These are phyloP conservation scores for Cymbidium sinense DNA, from an alignment of 106 monocot species.

Conservation along the genomic window DNA sequence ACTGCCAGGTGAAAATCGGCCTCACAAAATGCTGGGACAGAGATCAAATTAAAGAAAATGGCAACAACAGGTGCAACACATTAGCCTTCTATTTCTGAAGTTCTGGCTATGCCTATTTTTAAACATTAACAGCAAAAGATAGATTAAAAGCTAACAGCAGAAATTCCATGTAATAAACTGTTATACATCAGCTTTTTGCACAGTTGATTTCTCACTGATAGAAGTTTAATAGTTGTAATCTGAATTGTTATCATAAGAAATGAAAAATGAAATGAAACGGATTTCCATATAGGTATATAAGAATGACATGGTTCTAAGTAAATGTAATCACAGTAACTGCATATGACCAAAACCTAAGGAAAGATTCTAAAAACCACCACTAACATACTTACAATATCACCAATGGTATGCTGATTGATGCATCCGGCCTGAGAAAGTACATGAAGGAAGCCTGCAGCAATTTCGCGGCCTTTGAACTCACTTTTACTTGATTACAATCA, in stretches of 20 bases:
- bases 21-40: not conserved
- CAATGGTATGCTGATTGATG: conserved; percentile 48
- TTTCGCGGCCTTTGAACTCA: conserved; percentile 11
- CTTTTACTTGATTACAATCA: conserved; percentile 10
- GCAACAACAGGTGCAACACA: not conserved
- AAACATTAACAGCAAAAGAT: not conserved
- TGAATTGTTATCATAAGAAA: not conserved
- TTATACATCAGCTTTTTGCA: not conserved
- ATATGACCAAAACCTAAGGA: not conserved
- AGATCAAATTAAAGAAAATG: not conserved
- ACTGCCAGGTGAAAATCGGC: not conserved
- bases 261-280: too few species aligned
- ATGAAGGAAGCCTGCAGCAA: conserved; percentile 24
- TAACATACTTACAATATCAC: conserved; percentile 52
- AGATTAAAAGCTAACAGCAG: not conserved
- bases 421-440: conserved; percentile 44
- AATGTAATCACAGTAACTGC: not conserved
- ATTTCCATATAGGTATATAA: too few species aligned
- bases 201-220: not conserved
- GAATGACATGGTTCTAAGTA: too few species aligned
- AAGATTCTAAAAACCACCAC: not conserved
- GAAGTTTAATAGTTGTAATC: not conserved
- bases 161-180: not conserved
- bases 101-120: not conserved
- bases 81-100: not conserved